Conservation (phyloP, 1,284 basidiomycete species). For the Ceratobasidium sp. region DNA sequence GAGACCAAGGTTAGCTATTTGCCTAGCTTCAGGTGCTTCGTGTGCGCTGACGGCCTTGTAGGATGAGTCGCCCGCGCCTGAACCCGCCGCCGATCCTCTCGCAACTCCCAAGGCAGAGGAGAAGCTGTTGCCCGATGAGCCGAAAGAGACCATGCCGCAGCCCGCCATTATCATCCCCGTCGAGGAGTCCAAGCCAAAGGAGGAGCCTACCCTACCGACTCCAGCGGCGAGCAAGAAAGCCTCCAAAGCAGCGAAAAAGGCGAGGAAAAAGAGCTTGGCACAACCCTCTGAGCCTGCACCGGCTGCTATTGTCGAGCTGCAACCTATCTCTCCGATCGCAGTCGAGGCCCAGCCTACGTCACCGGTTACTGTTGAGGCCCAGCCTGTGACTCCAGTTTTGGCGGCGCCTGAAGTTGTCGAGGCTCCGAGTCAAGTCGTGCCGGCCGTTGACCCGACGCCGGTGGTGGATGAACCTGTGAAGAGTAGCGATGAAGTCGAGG, state of each 20-base stretch:
- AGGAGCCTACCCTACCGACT: not conserved
- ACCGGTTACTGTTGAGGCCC: not conserved
- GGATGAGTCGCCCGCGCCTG: not conserved
- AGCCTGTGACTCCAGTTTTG: not conserved
- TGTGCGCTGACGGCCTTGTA: not conserved
- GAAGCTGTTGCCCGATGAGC: constrained; percentile 4
- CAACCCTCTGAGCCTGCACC: not conserved
- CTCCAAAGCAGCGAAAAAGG: constrained; percentile 1
- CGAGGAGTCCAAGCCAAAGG: constrained; percentile 22
- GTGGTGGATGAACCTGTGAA: not conserved
- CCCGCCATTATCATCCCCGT: not conserved
- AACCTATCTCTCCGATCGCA: not conserved
- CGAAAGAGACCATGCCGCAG: not conserved
- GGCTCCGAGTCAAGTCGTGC: not conserved
- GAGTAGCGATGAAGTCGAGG: not conserved
- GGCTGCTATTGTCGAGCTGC: not conserved
- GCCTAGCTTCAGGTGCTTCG: not conserved
- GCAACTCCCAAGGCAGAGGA: constrained; percentile 17
- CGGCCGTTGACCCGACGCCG: not conserved
- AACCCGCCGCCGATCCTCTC: not conserved
- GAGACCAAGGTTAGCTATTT: not conserved
- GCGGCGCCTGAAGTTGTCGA: not conserved
- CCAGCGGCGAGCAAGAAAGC: not conserved
- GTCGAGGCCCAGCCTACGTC: not conserved
- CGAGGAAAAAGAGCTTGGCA: not conserved